Evolutionary conservation across 192 early-diverging fungal genomes (phyloP).

Genomic region (Backusella tarrabulga): DNA sequence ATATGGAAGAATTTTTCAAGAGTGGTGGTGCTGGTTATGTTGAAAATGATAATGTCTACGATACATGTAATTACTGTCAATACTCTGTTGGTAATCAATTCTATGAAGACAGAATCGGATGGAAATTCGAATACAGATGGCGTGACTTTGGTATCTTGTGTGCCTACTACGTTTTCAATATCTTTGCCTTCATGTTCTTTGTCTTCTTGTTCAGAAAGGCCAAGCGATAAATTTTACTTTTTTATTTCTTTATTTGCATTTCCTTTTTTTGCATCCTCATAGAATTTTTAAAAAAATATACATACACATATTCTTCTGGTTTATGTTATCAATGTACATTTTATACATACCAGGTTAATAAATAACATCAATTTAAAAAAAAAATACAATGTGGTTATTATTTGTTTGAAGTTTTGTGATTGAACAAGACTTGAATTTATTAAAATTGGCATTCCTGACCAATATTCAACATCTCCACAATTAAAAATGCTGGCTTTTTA

Average conservation of each 20-base stretch:
- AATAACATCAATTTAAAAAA: neutral
- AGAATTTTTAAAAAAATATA: neutral
- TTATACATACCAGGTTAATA: slow-evolving; percentile 3
- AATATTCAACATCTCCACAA: no score
- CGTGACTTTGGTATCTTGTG: slow-evolving; percentile 63
- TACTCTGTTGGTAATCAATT: slow-evolving; percentile 40
- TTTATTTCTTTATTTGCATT: neutral
- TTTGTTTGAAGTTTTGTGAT: neutral
- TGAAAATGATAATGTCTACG: slow-evolving; percentile 44
- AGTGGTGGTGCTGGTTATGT: slow-evolving; percentile 60
- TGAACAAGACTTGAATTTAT: neutral
- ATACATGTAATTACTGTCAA: slow-evolving; percentile 51
- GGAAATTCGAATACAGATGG: slow-evolving; percentile 58
- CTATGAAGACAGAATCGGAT: slow-evolving; percentile 35
- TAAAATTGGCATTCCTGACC: neutral
- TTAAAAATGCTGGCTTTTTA: no score
- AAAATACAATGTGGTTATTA: no score
- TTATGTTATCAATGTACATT: neutral
- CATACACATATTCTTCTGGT: neutral
- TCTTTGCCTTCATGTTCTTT: slow-evolving; percentile 33
- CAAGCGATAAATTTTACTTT: slow-evolving; percentile 28
- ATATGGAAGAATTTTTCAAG: slow-evolving; percentile 45
- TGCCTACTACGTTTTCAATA: slow-evolving; percentile 55
- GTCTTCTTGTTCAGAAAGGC: slow-evolving; percentile 44
- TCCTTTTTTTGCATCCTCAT: neutral